Evolutionary conservation across 1,139 yeast genomes (phyloP).

Genomic region (Geotrichum aggregatum): DNA sequence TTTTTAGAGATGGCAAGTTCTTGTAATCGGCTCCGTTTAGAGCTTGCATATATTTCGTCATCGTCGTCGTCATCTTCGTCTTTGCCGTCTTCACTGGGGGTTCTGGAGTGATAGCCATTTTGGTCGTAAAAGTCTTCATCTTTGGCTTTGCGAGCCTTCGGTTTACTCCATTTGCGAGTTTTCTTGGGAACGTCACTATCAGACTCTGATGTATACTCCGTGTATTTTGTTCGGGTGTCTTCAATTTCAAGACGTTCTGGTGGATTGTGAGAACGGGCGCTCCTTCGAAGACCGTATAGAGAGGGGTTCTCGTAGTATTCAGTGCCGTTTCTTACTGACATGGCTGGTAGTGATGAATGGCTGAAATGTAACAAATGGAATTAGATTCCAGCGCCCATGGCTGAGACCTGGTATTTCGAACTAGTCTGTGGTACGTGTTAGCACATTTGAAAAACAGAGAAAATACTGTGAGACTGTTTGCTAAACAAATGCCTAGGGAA

Average conservation of each 20-base stretch:
- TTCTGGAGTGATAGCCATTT: constrained; percentile 24
- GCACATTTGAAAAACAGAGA: no score
- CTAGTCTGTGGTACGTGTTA: background rate
- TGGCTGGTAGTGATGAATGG: background rate
- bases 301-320: constrained; percentile 56
- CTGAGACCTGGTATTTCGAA: background rate
- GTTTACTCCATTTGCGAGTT: constrained; percentile 17
- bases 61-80: constrained; percentile 39
- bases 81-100: constrained; percentile 4
- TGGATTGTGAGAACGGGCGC: constrained; percentile 63
- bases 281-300: constrained; percentile 84
- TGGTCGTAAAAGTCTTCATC: constrained; percentile 21
- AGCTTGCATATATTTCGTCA: constrained; percentile 32
- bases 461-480: no score
- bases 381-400: background rate
- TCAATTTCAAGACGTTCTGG: constrained; percentile 46
- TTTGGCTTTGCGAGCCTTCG: constrained; percentile 14
- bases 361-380: background rate
- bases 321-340: constrained; percentile 13
- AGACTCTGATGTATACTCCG: constrained; percentile 14
- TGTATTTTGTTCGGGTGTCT: constrained; percentile 24
- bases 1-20: constrained; percentile 24
- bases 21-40: constrained; percentile 24
- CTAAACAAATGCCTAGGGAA: no score
- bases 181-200: constrained; percentile 12